A percentile compares a stretch with the other conserved stretches of the same genome.
Conservation (phyloP, 1,284 basidiomycete genomes). For the Ganoderma multipileum region DNA sequence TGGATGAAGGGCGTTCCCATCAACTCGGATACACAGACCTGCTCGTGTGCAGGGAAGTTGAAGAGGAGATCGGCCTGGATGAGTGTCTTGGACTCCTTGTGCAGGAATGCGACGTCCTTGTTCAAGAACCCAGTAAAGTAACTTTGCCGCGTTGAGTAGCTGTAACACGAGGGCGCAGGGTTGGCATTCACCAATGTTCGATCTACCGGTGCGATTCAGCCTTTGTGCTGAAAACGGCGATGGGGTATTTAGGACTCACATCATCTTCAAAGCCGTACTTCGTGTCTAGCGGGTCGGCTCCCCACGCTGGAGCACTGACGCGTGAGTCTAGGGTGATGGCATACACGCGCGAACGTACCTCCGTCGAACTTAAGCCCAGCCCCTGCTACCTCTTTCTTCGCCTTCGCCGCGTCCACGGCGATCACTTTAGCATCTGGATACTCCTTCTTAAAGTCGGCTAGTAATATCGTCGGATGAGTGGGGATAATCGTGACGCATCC, state of each 20-base stretch:
- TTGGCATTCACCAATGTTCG: conserved; percentile 60
- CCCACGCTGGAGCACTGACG: conserved; percentile 56
- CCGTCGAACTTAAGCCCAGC: conserved; percentile 58
- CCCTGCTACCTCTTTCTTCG: conserved; percentile 40
- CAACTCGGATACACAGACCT: too few relatives aligned
- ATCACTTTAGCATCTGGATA: conserved; percentile 83
- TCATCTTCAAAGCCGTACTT: conserved; percentile 87
- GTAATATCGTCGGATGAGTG: background rate
- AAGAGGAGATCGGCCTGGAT: conserved; percentile 90
- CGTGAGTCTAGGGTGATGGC: background rate
- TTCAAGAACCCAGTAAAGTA: conserved; percentile 86
- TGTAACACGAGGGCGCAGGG: background rate
- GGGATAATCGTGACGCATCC: conserved; percentile 4
- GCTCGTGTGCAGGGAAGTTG: conserved; percentile 89
- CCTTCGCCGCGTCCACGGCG: conserved; percentile 63
- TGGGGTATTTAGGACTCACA: conserved; percentile 49
- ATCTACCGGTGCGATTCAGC: conserved; percentile 49
- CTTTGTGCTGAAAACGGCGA: too few relatives aligned
- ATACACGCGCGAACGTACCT: conserved; percentile 45
- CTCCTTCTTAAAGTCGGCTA: conserved; percentile 67
- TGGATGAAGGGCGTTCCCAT: too few relatives aligned
- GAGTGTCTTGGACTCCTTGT: conserved; percentile 78
- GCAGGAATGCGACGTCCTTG: conserved; percentile 91
- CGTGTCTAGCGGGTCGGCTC: conserved; percentile 64
- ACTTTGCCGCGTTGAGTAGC: conserved; percentile 44